A percentile compares a stretch with the other conserved stretches of the same genome.
Evolutionary conservation across 1,284 basidiomycete species (phyloP).

Genomic region (Grifola frondosa): DNA sequence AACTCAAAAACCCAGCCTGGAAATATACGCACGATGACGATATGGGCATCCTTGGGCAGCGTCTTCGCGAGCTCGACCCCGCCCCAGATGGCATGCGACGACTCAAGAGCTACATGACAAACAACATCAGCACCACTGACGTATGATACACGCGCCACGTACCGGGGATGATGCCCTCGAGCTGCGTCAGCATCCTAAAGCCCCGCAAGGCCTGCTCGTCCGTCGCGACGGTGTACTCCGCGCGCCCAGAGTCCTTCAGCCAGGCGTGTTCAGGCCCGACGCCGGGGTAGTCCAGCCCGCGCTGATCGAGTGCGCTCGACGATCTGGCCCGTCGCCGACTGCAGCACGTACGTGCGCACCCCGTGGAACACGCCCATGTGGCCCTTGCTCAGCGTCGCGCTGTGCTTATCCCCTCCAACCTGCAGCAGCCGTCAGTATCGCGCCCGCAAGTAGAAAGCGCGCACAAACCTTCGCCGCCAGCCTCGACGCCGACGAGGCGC

Average conservation of each 20-base stretch:
- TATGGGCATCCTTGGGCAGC: conserved; percentile 79
- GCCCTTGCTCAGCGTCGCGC: conserved; percentile 89
- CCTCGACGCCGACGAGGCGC: conserved; percentile 90
- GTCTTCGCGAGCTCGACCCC: conserved; percentile 85
- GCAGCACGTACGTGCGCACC: conserved; percentile 92
- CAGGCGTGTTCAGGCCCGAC: conserved; percentile 98
- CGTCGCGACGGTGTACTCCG: conserved; percentile 91
- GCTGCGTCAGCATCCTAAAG: conserved; percentile 88
- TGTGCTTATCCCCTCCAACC: conserved; percentile 85
- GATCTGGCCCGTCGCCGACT: conserved; percentile 88
- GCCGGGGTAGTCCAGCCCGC: conserved; percentile 89
- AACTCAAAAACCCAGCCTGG: conserved; percentile 1
- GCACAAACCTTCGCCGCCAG: conserved; percentile 83
- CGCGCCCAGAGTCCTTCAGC: conserved; percentile 92
- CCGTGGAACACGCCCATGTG: conserved; percentile 96
- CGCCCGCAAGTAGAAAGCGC: background rate
- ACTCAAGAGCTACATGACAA: conserved; percentile 75
- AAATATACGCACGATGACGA: conserved; percentile 78
- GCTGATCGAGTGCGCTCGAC: conserved; percentile 94
- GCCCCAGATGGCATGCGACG: conserved; percentile 94
- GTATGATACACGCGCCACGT: too few relatives aligned
- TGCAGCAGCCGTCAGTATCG: conserved; percentile 21
- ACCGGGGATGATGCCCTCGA: conserved; percentile 98
- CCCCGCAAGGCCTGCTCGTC: conserved; percentile 93
- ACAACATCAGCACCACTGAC: conserved; percentile 10